A percentile compares a stretch with the other conserved stretches of the same genome.
Conservation (phyloP, 345 rosid genomes). For the Orychophragmus violaceus region DNA sequence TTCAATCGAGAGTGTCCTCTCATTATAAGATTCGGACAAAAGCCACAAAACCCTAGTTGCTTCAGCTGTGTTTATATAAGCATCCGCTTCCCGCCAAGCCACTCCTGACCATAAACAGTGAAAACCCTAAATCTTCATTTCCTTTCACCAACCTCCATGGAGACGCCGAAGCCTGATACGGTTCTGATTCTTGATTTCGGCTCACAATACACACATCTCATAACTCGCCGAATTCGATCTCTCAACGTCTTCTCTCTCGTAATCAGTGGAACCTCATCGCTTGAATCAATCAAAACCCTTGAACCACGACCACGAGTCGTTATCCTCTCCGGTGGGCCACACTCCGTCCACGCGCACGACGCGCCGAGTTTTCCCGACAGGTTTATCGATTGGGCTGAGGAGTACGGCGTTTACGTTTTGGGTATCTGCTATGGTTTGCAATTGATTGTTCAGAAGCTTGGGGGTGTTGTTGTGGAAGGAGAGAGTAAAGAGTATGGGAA, state of each 20-base stretch:
- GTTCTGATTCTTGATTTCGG: slow-evolving; percentile 92
- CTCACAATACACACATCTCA: slow-evolving; percentile 91
- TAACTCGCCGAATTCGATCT: slow-evolving; percentile 84
- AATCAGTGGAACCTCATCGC: slow-evolving; percentile 75
- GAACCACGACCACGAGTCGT: slow-evolving; percentile 70
- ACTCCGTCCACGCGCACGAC: slow-evolving; percentile 66
- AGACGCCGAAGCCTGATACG: slow-evolving; percentile 52
- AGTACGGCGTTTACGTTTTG: slow-evolving; percentile 51
- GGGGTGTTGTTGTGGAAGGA: slow-evolving; percentile 69
- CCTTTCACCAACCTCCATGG: slow-evolving; percentile 31
- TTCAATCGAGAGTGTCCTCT: no score
- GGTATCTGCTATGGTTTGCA: slow-evolving; percentile 92
- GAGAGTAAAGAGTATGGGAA: slow-evolving; percentile 88
- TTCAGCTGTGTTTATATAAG: slow-evolving; percentile 16
- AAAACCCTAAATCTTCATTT: no score
- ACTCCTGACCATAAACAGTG: not conserved
- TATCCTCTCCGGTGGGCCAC: slow-evolving; percentile 96
- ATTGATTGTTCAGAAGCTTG: slow-evolving; percentile 74
- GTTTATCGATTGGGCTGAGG: slow-evolving; percentile 64
- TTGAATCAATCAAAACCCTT: slow-evolving; percentile 54
- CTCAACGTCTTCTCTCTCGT: slow-evolving; percentile 83
- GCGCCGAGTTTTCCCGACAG: slow-evolving; percentile 77
- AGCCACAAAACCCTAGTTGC: slow-evolving; percentile 24
- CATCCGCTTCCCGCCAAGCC: slow-evolving; percentile 28
- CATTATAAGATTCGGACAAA: slow-evolving; percentile 16